Evolutionary conservation across 305 asterid genomes (phyloP).

Genomic region (Striga hermonthica): DNA sequence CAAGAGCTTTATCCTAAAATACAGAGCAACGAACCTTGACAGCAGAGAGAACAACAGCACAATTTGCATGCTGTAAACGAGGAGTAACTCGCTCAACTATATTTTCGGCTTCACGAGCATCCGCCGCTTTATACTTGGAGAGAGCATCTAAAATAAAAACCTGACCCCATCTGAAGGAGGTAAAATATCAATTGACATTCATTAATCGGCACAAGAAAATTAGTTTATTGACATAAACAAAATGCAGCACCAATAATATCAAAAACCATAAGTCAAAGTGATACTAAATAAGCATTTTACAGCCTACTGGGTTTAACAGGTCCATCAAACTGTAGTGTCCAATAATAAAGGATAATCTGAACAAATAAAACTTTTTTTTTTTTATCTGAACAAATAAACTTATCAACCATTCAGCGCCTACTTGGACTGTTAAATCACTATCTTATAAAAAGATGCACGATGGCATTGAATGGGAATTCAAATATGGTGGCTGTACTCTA

Average conservation of each 20-base stretch:
- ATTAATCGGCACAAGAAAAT: constrained; percentile 26
- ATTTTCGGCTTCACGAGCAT: constrained; percentile 99
- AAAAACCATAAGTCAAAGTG: constrained; percentile 5
- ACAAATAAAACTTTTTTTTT: no score
- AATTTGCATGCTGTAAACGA: constrained; percentile 96
- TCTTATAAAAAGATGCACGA: constrained; percentile 20
- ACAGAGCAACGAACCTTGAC: constrained; percentile 63
- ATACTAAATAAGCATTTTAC: constrained; percentile 15
- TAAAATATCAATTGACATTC: constrained; percentile 29
- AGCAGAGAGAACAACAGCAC: constrained; percentile 99
- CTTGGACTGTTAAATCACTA: not conserved
- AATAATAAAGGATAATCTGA: constrained; percentile 1
- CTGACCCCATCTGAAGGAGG: constrained; percentile 90
- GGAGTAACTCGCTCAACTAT: constrained; percentile 98
- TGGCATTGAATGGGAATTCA: not conserved
- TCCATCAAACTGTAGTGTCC: constrained; percentile 9
- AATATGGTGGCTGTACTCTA: not conserved
- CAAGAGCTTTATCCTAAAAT: constrained; percentile 14
- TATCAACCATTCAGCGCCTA: not conserved
- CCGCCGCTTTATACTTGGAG: constrained; percentile 90
- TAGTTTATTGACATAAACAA: constrained; percentile 17
- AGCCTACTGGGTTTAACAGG: constrained; percentile 3
- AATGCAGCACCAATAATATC: not conserved
- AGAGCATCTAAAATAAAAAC: constrained; percentile 98
- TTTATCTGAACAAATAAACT: no score